Evolutionary conservation across 225 moss, liverwort and hornwort genomes (phyloP).

Genomic region (Lunularia cruciata): DNA sequence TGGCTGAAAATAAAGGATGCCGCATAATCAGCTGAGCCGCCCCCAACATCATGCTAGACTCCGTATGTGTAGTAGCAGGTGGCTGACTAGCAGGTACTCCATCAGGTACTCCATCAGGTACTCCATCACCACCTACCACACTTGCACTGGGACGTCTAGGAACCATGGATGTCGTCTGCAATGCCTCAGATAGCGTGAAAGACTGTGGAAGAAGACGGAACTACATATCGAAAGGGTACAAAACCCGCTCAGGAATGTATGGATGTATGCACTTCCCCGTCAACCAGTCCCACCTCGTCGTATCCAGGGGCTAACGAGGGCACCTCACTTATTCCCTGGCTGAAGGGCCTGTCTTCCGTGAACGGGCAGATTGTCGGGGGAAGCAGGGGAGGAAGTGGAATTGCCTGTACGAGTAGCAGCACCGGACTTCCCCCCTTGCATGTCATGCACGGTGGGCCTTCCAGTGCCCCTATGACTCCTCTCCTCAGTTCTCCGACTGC

Average conservation of each 20-base stretch:
- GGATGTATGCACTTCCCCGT: constrained; percentile 79
- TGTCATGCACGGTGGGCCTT: constrained; percentile 59
- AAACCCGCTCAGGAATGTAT: constrained; percentile 71
- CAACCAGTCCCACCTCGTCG: constrained; percentile 71
- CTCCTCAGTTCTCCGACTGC: constrained; percentile 82
- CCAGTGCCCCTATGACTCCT: constrained; percentile 91
- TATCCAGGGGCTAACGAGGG: constrained; percentile 81
- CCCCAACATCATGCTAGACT: no score
- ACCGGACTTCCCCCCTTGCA: constrained; percentile 75
- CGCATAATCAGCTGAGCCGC: no score
- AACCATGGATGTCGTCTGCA: no score
- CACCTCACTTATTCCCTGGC: constrained; percentile 84
- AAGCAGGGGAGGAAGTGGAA: constrained; percentile 58
- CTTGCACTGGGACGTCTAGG: no score
- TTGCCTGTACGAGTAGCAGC: constrained; percentile 72
- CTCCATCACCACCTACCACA: no score
- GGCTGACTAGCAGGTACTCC: no score
- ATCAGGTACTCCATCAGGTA: no score
- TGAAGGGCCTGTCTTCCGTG: constrained; percentile 70
- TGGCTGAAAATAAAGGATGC: no score
- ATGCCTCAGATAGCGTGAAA: no score
- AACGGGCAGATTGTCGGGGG: constrained; percentile 24
- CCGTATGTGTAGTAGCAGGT: no score
- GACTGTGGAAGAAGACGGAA: constrained; percentile 93
- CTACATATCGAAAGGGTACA: constrained; percentile 79